Base-by-base conservation (phyloP, 441 rosid species). In the Erysimum cheiri region DNA sequence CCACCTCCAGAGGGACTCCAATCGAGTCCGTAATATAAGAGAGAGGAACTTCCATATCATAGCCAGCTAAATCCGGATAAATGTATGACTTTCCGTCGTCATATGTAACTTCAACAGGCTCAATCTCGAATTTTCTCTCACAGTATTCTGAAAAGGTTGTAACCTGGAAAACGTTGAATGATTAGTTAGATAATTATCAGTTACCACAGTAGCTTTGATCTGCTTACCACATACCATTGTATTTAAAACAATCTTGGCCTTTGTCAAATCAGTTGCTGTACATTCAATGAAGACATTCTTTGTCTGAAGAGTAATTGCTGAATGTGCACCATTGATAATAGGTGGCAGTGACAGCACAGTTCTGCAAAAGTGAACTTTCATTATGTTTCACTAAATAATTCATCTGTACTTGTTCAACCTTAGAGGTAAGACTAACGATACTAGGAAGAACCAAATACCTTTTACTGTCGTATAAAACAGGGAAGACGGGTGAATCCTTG, bases 251-350 rank as follows among this genome's bases (percentile, higher is more conserved):
- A 83, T 85, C 76, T 85, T 92, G 73, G 99, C 99, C 88, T 91
- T 91, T 3, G 95, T 90, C 80, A 92, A 77, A 78, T 95, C 99
- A 8, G 90, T 92, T 57, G 98, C 98, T 12, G 98, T 95, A 79
- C 99, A 95, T 74, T 95, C 99, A 75, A 92, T 85, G 77, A 95
- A 83, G 76, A 95, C 91, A 81, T 92, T 95, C 83, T 85, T 92
- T 24, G 99, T 95, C 85, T 90, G 83, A 57, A 92, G 81, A 69
- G 89, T 86, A 64, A 95, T 90, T 61, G 98, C 98, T 28, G 97
- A 95, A 82, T 92, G 98, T 53, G 97, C 95, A 73, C 98, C 84
- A 80, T 95, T 92, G 67, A 95, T 95, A 76, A 95, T 87, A 64
- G 99, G 99, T 0, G 98, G 98, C 69, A 90, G 71, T 72, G 99